Base-by-base conservation (phyloP, 148 eudicot genomes). In the Dysphania ambrosioides region DNA sequence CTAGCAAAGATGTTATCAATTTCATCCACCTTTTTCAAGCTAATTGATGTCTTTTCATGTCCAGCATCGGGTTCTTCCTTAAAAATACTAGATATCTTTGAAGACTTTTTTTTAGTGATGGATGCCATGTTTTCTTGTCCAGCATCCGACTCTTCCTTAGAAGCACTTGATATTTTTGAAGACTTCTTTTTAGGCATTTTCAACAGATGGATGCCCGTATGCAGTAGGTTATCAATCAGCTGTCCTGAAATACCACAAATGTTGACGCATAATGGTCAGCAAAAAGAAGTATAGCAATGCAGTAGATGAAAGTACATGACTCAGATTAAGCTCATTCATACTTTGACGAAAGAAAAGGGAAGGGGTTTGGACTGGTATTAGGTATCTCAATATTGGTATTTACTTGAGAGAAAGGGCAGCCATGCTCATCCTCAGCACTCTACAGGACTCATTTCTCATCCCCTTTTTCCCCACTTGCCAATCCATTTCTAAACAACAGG, bases 1-100 rank as follows among this genome's bases (percentile, higher is more conserved):
- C 73, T 78, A 6, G 86, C 80, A 67, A 91, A 91, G 40, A 91
- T 89, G 15, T 87, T 90, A 49, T 89, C 93, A 32, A 89, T 81
- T 77, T 77, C 83, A 68, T 81, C 66, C 0, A 19, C 26, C 74
- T 71, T 66, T 36, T 75, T 75, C 26, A 53, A 53, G 15, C 18
- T 42, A 24, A 32, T 72, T 35, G 53, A 2, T 0, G 55, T 13
- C 16, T 34, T 79, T 49, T 79, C 79, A 59, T 68, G 30, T 32
- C 15, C 74, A 31, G 31, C 72, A 60, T 44, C 55, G 18, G 56
- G 18, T 13, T 51, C 68, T 77, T 38, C 63, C 58, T n/a, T n/a
- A n/a, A n/a, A n/a, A n/a, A n/a, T n/a, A n/a, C n/a, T n/a, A n/a
- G n/a, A n/a, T n/a, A n/a, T n/a, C n/a, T n/a, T n/a, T n/a, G n/a